Evolutionary conservation across 1,284 basidiomycete genomes (phyloP).

Genomic region (Ceratobasidium sp.): DNA sequence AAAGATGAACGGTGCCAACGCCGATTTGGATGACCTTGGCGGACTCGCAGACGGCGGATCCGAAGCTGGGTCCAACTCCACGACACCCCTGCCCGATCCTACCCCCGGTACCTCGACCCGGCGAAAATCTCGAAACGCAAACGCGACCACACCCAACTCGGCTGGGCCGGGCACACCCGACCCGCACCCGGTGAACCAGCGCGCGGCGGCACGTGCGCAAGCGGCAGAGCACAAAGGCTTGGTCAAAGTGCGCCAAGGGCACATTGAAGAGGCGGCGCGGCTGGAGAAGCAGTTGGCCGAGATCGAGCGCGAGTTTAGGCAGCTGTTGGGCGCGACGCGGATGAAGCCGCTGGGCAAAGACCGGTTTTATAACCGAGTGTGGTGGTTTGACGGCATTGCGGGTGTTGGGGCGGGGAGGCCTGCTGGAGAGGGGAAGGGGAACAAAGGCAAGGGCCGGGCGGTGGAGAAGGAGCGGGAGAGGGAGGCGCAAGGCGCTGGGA

Average conservation of each 20-base stretch:
- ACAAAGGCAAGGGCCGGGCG: slow-evolving; percentile 30
- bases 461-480: slow-evolving; percentile 39
- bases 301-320: slow-evolving; percentile 93
- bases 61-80: slow-evolving; percentile 39
- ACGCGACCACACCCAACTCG: slow-evolving; percentile 36
- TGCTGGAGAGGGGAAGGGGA: slow-evolving; percentile 66
- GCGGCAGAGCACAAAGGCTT: slow-evolving; percentile 68
- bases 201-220: slow-evolving; percentile 69
- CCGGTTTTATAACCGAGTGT: slow-evolving; percentile 92
- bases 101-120: slow-evolving; percentile 41
- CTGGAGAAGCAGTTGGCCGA: slow-evolving; percentile 81
- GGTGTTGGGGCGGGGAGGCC: slow-evolving; percentile 78
- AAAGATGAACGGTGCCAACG: slow-evolving; percentile 41
- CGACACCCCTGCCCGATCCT: slow-evolving; percentile 41
- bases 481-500: slow-evolving; percentile 78
- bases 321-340: slow-evolving; percentile 82
- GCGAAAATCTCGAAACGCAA: slow-evolving; percentile 41
- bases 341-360: slow-evolving; percentile 91
- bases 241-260: slow-evolving; percentile 76
- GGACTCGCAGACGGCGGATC: slow-evolving; percentile 48
- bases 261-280: slow-evolving; percentile 89
- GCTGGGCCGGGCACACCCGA: slow-evolving; percentile 30
- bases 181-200: slow-evolving; percentile 46
- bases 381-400: slow-evolving; percentile 99
- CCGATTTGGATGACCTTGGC: slow-evolving; percentile 32